A percentile compares a stretch with the other conserved stretches of the same genome.
These are phyloP conservation scores for Chamaecrista fasciculata DNA, from an alignment of 306 rosid species.

Conservation along the genomic window DNA sequence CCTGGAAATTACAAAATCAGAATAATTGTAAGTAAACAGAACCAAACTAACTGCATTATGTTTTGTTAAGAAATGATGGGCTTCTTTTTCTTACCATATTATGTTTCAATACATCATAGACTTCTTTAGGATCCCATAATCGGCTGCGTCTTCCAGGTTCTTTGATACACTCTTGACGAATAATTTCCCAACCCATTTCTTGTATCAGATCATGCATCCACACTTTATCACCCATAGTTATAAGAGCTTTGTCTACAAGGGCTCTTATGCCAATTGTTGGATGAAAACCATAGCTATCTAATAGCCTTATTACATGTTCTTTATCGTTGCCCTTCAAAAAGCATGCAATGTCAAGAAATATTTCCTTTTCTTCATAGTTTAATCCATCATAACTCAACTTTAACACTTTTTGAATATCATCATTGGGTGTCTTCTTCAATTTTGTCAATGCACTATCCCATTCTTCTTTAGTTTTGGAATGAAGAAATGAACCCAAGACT, in stretches of 20 bases:
- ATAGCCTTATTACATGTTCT: neutral
- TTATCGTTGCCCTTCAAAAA: neutral
- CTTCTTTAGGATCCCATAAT: neutral
- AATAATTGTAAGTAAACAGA: too few relatives aligned
- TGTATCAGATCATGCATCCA: constrained; percentile 33
- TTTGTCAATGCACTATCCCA: constrained; percentile 18
- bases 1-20: neutral
- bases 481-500: constrained; percentile 15
- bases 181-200: constrained; percentile 9
- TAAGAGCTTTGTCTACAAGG: constrained; percentile 18
- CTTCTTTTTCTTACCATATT: neutral
- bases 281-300: neutral
- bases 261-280: neutral
- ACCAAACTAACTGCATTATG: too few relatives aligned
- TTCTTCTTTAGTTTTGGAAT: neutral
- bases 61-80: too few relatives aligned
- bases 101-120: neutral
- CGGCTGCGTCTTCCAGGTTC: neutral
- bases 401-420: neutral
- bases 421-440: neutral
- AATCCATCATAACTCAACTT: constrained; percentile 1
- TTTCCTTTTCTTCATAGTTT: neutral
- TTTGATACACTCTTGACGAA: neutral
- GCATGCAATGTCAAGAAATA: neutral
- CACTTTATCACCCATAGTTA: neutral